phyloP scores from a whole-genome alignment of 768 basidiomycete genomes.

The Coprinellus aureogranulatus region DNA sequence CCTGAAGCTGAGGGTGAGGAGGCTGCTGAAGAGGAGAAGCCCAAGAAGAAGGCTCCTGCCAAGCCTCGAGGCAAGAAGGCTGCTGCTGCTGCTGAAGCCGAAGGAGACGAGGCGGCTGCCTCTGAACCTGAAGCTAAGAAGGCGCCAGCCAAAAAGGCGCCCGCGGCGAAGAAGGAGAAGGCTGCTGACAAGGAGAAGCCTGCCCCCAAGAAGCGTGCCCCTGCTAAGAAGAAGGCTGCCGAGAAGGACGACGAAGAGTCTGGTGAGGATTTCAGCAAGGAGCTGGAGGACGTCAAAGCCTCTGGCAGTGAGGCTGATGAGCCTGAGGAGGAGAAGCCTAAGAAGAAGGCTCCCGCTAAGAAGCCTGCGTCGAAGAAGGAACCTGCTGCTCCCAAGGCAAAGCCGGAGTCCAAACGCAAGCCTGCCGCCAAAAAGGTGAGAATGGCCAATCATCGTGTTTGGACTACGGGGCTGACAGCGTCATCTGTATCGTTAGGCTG shows the following conservation, averaged over 20 bases:
- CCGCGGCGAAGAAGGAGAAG: slow-evolving; percentile 34
- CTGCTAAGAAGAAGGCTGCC: slow-evolving; percentile 39
- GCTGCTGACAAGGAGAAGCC: slow-evolving; percentile 1
- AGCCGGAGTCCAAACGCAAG: slow-evolving; percentile 10
- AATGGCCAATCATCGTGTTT: background rate
- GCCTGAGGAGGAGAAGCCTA: slow-evolving; percentile 38
- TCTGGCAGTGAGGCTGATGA: slow-evolving; percentile 30
- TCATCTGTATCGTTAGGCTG: slow-evolving; percentile 16
- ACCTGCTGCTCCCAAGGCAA: slow-evolving; percentile 8
- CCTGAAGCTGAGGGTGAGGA: slow-evolving; percentile 35
- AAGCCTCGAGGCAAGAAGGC: slow-evolving; percentile 29
- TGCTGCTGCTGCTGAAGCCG: slow-evolving; percentile 7
- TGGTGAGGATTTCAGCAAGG: slow-evolving; percentile 46
- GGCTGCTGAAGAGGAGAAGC: slow-evolving; percentile 40
- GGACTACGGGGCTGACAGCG: background rate
- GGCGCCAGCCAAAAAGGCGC: slow-evolving; percentile 21
- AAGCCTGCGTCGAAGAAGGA: slow-evolving; percentile 11
- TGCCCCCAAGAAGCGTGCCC: slow-evolving; percentile 33
- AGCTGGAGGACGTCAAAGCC: slow-evolving; percentile 34
- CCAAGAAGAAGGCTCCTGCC: slow-evolving; percentile 43
- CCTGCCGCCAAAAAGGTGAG: slow-evolving; percentile 24
- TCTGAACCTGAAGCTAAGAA: slow-evolving; percentile 45
- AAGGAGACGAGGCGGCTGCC: slow-evolving; percentile 35
- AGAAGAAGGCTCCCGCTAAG: slow-evolving; percentile 39
- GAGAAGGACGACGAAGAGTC: slow-evolving; percentile 33